Conservation (phyloP, 306 rosid species). For the Leucaena leucocephala region DNA sequence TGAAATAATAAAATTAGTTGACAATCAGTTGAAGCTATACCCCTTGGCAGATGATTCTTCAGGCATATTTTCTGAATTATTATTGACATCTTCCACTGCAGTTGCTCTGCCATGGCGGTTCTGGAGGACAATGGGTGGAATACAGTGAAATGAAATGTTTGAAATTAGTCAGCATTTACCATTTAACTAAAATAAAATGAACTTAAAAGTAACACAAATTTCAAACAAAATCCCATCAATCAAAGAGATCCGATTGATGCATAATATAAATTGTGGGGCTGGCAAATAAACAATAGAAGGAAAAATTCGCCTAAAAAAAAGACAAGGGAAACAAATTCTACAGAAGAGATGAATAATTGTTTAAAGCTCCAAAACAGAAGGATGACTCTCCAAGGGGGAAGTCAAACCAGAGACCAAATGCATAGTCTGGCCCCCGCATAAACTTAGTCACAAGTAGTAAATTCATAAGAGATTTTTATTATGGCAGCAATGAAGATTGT, state of each 20-base stretch:
- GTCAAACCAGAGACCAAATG: conserved; percentile 7
- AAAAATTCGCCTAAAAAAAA: not conserved
- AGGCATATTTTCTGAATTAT: conserved; percentile 37
- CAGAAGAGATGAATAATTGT: not conserved
- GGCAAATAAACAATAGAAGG: not conserved
- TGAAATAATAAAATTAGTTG: not conserved
- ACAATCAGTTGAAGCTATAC: conserved; percentile 43
- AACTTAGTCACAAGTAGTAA: not conserved
- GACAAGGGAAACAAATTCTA: not conserved
- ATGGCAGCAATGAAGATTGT: conserved; percentile 14
- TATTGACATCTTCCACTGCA: conserved; percentile 42
- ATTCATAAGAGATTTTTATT: not conserved
- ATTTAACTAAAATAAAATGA: conserved; percentile 14
- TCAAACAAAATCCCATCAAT: conserved; percentile 17
- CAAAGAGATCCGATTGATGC: not conserved
- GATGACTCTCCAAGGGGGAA: not conserved
- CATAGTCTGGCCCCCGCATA: not conserved
- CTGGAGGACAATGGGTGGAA: conserved; percentile 48
- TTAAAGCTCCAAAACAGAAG: not conserved
- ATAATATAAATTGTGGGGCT: not conserved
- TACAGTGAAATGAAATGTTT: conserved; percentile 15
- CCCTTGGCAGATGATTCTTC: conserved; percentile 54
- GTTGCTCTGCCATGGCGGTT: conserved; percentile 72
- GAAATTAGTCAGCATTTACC: conserved; percentile 19
- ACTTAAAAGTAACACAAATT: conserved; percentile 24